These are phyloP conservation scores for Naematelia encephala DNA, from an alignment of 768 basidiomycete genomes.

Conservation along the genomic window DNA sequence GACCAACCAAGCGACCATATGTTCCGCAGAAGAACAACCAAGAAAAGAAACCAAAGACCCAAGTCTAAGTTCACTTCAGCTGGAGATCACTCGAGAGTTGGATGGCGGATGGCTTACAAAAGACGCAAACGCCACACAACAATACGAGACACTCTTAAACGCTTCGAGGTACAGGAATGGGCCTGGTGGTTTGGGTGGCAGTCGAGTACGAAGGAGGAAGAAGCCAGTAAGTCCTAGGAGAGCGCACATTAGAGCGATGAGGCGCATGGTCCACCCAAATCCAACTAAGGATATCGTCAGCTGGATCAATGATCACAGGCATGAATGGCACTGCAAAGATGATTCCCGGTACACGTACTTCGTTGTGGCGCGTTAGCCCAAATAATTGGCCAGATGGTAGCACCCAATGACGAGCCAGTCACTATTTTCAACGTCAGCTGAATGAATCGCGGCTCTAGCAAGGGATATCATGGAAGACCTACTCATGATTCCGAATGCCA, in stretches of 20 bases:
- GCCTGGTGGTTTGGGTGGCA: slow-evolving; percentile 32
- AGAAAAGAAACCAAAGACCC: slow-evolving; percentile 21
- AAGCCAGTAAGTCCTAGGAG: slow-evolving; percentile 11
- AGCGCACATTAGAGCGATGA: slow-evolving; percentile 24
- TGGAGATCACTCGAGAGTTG: not conserved
- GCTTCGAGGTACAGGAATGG: slow-evolving; percentile 24
- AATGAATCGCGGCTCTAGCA: not conserved
- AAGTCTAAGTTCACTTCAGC: slow-evolving; percentile 10
- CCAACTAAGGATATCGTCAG: slow-evolving; percentile 22
- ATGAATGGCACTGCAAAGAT: not conserved
- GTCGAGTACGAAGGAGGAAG: slow-evolving; percentile 25
- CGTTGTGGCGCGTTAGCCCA: slow-evolving; percentile 9
- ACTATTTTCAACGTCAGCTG: slow-evolving; percentile 11
- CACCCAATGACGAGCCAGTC: slow-evolving; percentile 14
- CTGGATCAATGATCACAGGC: too few relatives aligned
- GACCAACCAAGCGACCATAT: slow-evolving; percentile 16
- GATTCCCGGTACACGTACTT: slow-evolving; percentile 3
- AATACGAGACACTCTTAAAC: slow-evolving; percentile 20
- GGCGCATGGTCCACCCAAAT: slow-evolving; percentile 30
- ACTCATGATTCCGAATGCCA: slow-evolving; percentile 27
- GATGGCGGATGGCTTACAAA: too few relatives aligned
- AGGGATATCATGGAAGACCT: not conserved
- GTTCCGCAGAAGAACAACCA: slow-evolving; percentile 28
- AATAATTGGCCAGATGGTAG: slow-evolving; percentile 16
- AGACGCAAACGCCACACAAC: slow-evolving; percentile 11